Evolutionary conservation across 371 early-diverging fungal species (phyloP).

Genomic region (Mortierella sp.): DNA sequence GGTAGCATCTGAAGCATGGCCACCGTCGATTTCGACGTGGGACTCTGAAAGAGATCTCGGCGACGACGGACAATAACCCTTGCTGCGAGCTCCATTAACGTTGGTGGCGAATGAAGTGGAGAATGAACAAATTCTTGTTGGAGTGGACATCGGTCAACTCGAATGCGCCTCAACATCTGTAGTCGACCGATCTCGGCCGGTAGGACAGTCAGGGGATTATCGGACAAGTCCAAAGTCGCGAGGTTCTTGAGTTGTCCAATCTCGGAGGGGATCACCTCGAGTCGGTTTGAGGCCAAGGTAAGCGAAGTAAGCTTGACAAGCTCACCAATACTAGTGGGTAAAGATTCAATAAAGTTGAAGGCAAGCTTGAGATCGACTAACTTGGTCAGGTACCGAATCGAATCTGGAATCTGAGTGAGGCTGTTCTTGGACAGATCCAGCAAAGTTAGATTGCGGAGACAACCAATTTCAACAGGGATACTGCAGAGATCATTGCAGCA

Average conservation of each 20-base stretch:
- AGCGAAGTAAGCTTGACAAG: slow-evolving; percentile 70
- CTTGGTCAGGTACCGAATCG: slow-evolving; percentile 73
- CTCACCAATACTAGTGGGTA: slow-evolving; percentile 71
- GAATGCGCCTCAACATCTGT: slow-evolving; percentile 68
- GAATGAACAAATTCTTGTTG: slow-evolving; percentile 48
- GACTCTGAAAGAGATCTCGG: too few relatives aligned
- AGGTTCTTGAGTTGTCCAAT: slow-evolving; percentile 64
- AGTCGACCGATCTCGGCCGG: slow-evolving; percentile 81
- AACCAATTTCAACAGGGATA: slow-evolving; percentile 71
- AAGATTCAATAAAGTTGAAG: slow-evolving; percentile 66
- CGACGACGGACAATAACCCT: slow-evolving; percentile 75
- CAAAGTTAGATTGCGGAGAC: slow-evolving; percentile 65
- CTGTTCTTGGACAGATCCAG: slow-evolving; percentile 78
- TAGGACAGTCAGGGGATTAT: slow-evolving; percentile 71
- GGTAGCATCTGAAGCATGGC: slow-evolving; percentile 62
- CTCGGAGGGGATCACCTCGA: slow-evolving; percentile 68
- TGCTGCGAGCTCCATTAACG: slow-evolving; percentile 82
- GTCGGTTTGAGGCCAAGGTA: slow-evolving; percentile 60
- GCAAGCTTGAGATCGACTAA: slow-evolving; percentile 73
- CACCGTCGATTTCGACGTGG: slow-evolving; percentile 18
- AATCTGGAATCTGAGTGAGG: slow-evolving; percentile 70
- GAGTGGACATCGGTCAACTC: slow-evolving; percentile 67
- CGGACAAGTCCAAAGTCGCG: slow-evolving; percentile 69
- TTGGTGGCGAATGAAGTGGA: slow-evolving; percentile 56
- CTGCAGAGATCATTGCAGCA: slow-evolving; percentile 56